Evolutionary conservation across 768 basidiomycete species (phyloP).

Genomic region (Trametes gibbosa): DNA sequence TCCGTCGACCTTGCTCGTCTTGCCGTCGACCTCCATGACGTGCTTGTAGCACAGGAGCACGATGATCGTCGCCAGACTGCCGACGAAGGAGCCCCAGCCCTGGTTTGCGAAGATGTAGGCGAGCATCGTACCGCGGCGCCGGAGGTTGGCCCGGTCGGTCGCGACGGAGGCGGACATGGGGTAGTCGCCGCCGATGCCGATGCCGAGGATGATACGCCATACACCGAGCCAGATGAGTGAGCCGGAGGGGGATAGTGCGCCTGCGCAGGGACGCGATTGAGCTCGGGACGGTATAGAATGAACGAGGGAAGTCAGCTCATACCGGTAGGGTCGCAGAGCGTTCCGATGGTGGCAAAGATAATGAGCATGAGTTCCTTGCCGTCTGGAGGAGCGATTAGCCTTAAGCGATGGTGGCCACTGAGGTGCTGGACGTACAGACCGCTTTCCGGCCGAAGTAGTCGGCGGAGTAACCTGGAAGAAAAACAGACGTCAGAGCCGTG

Average conservation of each 20-base stretch:
- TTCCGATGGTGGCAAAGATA: conserved; percentile 73
- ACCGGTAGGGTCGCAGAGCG: conserved; percentile 64
- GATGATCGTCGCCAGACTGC: conserved; percentile 59
- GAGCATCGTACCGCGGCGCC: conserved; percentile 71
- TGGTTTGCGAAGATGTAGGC: conserved; percentile 75
- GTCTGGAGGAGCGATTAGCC: conserved; percentile 37
- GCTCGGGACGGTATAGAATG: neutral
- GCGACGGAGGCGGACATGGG: conserved; percentile 73
- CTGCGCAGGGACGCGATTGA: conserved; percentile 18
- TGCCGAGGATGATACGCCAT: conserved; percentile 70
- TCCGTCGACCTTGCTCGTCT: conserved; percentile 68
- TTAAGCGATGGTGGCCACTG: neutral
- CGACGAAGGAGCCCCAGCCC: conserved; percentile 74
- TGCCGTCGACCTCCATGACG: conserved; percentile 55
- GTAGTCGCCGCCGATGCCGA: conserved; percentile 81
- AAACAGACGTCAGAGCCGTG: neutral
- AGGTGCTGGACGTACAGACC: conserved; percentile 43
- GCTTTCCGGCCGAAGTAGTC: conserved; percentile 69
- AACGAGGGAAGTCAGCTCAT: neutral
- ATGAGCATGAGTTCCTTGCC: conserved; percentile 81
- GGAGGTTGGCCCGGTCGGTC: conserved; percentile 61
- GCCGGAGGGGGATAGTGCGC: conserved; percentile 47
- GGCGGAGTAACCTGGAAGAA: conserved; percentile 51
- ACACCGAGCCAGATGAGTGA: conserved; percentile 61
- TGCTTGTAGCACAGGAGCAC: conserved; percentile 61